A percentile compares a stretch with the other conserved stretches of the same genome.
These are phyloP conservation scores for Candida arabinofermentans DNA, from an alignment of 805 yeast species.

Conservation along the genomic window DNA sequence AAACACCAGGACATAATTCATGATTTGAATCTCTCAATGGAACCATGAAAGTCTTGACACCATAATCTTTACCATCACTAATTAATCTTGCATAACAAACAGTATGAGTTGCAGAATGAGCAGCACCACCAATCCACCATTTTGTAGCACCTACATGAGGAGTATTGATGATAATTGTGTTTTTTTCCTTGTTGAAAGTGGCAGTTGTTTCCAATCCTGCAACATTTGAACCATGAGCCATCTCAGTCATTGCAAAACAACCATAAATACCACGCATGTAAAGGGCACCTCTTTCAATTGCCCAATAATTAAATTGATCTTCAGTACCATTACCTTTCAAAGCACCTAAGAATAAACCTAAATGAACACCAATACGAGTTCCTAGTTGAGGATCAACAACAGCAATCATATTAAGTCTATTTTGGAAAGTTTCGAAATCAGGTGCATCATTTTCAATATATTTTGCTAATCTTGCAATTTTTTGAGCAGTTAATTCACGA, in stretches of 20 bases:
- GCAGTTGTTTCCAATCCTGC: conserved; percentile 95
- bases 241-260: conserved; percentile 90
- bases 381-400: conserved; percentile 74
- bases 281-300: conserved; percentile 60
- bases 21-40: conserved; percentile 79
- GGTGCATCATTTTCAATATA: conserved; percentile 49
- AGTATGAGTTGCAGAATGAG: conserved; percentile 87
- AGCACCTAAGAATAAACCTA: conserved; percentile 79
- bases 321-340: conserved; percentile 84
- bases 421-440: conserved; percentile 44
- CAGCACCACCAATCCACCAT: conserved; percentile 99
- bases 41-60: conserved; percentile 89
- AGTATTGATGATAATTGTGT: conserved; percentile 73
- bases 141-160: conserved; percentile 92
- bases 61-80: conserved; percentile 80
- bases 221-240: conserved; percentile 92
- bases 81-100: conserved; percentile 82
- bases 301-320: conserved; percentile 83
- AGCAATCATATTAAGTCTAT: conserved; percentile 54
- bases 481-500: conserved; percentile 56
- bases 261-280: conserved; percentile 66
- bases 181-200: conserved; percentile 58
- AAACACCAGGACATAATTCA: conserved; percentile 70
- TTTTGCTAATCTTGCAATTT: conserved; percentile 56
- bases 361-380: conserved; percentile 84